phyloP scores from a whole-genome alignment of 805 yeast species.

The Kazachstania kunashirensis region DNA sequence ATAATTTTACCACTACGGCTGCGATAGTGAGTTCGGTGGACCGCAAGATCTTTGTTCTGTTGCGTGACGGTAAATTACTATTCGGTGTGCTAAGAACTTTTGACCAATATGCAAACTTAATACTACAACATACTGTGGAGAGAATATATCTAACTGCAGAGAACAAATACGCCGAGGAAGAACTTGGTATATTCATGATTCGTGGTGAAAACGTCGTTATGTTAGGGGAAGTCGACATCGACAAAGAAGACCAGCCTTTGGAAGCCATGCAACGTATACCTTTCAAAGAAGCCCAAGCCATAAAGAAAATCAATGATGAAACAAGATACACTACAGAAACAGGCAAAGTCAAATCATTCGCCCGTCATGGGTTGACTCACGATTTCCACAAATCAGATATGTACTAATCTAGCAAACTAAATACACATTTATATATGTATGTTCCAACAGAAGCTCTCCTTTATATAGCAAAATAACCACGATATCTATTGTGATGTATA shows the following conservation, averaged over 20 bases:
- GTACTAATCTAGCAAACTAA: constrained; percentile 29
- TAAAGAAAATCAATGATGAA: constrained; percentile 26
- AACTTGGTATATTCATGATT: constrained; percentile 72
- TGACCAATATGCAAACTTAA: constrained; percentile 89
- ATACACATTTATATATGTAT: too few species aligned
- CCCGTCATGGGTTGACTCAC: constrained; percentile 45
- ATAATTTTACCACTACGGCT: constrained; percentile 80
- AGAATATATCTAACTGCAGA: constrained; percentile 57
- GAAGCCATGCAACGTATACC: constrained; percentile 46
- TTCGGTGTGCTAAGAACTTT: constrained; percentile 89
- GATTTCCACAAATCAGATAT: constrained; percentile 49
- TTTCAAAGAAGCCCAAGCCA: constrained; percentile 50
- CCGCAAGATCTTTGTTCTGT: constrained; percentile 67
- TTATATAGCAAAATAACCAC: too few species aligned
- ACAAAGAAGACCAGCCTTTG: constrained; percentile 66
- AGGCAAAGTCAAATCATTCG: constrained; percentile 38
- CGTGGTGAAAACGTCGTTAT: constrained; percentile 95
- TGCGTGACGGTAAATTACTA: constrained; percentile 82
- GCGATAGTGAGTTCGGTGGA: constrained; percentile 84
- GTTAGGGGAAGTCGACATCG: constrained; percentile 89
- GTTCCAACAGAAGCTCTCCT: too few species aligned
- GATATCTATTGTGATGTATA: too few species aligned
- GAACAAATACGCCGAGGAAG: constrained; percentile 57
- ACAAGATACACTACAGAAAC: constrained; percentile 35
- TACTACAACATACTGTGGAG: constrained; percentile 83